phyloP scores from a whole-genome alignment of 2,329 filamentous ascomycete genomes.

The Coniella lustricola region DNA sequence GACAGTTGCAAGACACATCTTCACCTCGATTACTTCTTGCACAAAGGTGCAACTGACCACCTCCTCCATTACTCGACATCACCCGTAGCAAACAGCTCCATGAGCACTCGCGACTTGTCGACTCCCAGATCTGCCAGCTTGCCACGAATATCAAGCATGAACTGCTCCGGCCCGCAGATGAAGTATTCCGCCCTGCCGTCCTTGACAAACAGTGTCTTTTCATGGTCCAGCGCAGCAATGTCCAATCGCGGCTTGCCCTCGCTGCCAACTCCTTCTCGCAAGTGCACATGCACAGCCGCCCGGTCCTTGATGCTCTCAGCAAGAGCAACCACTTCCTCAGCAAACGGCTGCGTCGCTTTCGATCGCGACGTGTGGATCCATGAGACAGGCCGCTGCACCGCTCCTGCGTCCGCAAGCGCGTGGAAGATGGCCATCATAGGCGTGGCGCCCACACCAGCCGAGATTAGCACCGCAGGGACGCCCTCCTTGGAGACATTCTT shows the following conservation, averaged over 20 bases:
- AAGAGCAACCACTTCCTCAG: constrained; percentile 36
- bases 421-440: constrained; percentile 61
- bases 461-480: constrained; percentile 57
- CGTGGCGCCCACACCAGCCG: constrained; percentile 62
- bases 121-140: constrained; percentile 52
- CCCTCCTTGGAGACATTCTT: constrained; percentile 30
- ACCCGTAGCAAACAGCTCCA: constrained; percentile 63
- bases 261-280: constrained; percentile 45
- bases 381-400: constrained; percentile 41
- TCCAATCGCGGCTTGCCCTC: constrained; percentile 43
- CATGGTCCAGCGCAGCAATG: constrained; percentile 46
- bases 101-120: constrained; percentile 48
- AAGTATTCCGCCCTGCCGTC: constrained; percentile 57
- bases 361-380: constrained; percentile 57
- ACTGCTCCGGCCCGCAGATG: constrained; percentile 61
- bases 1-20: too few species aligned
- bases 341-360: constrained; percentile 48
- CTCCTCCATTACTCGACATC: constrained; percentile 22
- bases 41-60: too few species aligned
- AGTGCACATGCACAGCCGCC: constrained; percentile 46
- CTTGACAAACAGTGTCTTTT: constrained; percentile 47
- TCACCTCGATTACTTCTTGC: too few species aligned
- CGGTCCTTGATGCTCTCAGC: constrained; percentile 34
- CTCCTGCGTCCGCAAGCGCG: constrained; percentile 31
- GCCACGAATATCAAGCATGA: constrained; percentile 57